phyloP scores from a whole-genome alignment of 768 basidiomycete genomes.

The Crassisporium funariophilum region DNA sequence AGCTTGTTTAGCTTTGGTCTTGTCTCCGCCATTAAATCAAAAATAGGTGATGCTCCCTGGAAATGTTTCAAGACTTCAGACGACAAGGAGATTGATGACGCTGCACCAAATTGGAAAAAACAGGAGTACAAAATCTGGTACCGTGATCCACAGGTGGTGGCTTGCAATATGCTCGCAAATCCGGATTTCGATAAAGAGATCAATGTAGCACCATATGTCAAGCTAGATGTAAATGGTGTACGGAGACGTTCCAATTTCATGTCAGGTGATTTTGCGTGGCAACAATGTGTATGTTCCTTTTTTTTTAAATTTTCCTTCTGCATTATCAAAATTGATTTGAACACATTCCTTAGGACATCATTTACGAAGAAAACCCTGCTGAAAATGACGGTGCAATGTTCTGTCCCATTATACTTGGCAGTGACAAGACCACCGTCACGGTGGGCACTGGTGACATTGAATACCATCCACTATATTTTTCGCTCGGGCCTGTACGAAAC shows the following conservation, averaged over 20 bases:
- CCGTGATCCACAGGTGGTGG: constrained; percentile 28
- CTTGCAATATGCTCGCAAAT: constrained; percentile 33
- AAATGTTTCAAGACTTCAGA: constrained; percentile 31
- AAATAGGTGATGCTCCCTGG: constrained; percentile 39
- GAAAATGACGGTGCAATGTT: constrained; percentile 27
- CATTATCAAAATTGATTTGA: no score
- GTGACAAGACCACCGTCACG: constrained; percentile 41
- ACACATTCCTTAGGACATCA: no score
- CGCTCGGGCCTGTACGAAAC: constrained; percentile 35
- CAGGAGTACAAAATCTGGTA: constrained; percentile 33
- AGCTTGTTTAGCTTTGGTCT: no score
- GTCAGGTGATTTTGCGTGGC: constrained; percentile 44
- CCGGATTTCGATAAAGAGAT: constrained; percentile 35
- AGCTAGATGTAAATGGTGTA: constrained; percentile 23
- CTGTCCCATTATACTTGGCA: constrained; percentile 36
- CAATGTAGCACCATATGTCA: constrained; percentile 32
- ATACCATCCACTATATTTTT: constrained; percentile 37
- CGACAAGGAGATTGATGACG: constrained; percentile 18
- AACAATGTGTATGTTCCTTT: constrained; percentile 35
- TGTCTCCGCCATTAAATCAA: not conserved
- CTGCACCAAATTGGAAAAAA: constrained; percentile 33
- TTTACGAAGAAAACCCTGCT: not conserved
- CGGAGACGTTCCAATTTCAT: constrained; percentile 36
- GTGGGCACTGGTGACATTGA: constrained; percentile 39
- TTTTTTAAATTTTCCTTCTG: not conserved